Evolutionary conservation across 192 early-diverging fungal species (phyloP), one percentile per base, ranked within the genome.

Genomic region (Jimgerdemannia lactiflua): DNA sequence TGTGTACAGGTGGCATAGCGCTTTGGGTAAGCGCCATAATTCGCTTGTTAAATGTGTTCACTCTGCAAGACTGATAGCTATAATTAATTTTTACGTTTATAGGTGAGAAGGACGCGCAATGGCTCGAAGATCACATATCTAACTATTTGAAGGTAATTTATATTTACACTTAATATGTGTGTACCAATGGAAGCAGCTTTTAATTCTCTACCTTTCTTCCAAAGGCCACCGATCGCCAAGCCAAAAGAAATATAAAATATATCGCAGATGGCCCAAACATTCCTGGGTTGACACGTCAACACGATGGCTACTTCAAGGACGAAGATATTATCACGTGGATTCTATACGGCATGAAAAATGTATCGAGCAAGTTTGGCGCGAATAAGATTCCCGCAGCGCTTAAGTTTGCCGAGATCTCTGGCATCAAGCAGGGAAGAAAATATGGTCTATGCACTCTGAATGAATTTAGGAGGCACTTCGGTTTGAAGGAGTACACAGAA

Each of bases 1-100:
- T 4, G 71, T 86, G 19, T 86, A 86, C 43, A 78, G 84, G 44
- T 86, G 85, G 85, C 85, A 86, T 63, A 71, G 71, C n/a, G 85
- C 81, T 14, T 75, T 86, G 65, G 77, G 85, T 29, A 67, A 82
- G 72, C 42, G 80, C 19, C 84, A 86, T 39, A 39, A 74, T 3
- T 86, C 81, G 85, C 41, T 86, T 3, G 39, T 42, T 39, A 40
- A 86, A 19, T 71, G 75, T 19, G 80, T 83, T 72, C 20, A 39
- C 39, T 65, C 78, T 43, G n/a, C n/a, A n/a, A n/a, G n/a, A n/a
- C 43, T 42, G 74, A 80, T 66, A 40, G 75, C 73, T 65, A 10
- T 80, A 19, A 42, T 44, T 2, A 40, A 29, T 10, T 69, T 49
- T 4, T 70, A 77, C 39, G 69, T 69, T 43, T 42, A 19, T 10